Evolutionary conservation across 176 grass and related monocot species (phyloP), one percentile per base, ranked within the genome.

Genomic region (Cenchrus fungigraminus): DNA sequence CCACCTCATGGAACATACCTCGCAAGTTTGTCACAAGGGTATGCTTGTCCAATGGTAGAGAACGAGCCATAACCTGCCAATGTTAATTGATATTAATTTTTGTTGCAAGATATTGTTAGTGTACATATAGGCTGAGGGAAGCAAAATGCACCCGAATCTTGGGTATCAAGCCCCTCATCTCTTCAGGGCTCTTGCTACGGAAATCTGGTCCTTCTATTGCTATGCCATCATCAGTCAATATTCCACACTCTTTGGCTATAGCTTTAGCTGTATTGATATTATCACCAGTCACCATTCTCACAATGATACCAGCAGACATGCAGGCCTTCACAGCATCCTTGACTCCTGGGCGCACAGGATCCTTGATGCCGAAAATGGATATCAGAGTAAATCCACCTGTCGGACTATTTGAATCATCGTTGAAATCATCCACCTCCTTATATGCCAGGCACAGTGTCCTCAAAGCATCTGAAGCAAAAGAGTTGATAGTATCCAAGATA

Each of bases 261-360:
- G 96, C 96, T 82, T 94, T 98, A 71, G 96, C 93, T 78, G 96
- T 98, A 84, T 95, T 89, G 28, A 98, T 98, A 74, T 98, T 98
- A 75, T 98, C 96, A 65, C 96, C 91, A 66, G 96, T 98, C 68
- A 98, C 91, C 96, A 98, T 98, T 92, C 93, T 91, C 60, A 98
- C 96, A 19, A 65, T 89, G 29, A 98, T 91, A 70, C 96, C 96
- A 61, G 93, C 93, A 85, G 90, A 80, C 31, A 87, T 86, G 56
- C 96, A 98, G 52, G 83, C 83, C 87, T 90, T 68, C 20, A 95
- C 96, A n/a, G 96, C 91, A 65, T 98, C 93, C 79, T 90, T 94
- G 12, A 98, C 96, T 81, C 96, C 91, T 11, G 88, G 91, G 46
- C 96, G 90, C 72, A 98, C 83, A 20, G 96, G 96, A 80, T 98